A percentile compares a stretch with the other conserved stretches of the same genome.
phyloP scores from a whole-genome alignment of 208 protist genomes.

The Porcisia deanei region DNA sequence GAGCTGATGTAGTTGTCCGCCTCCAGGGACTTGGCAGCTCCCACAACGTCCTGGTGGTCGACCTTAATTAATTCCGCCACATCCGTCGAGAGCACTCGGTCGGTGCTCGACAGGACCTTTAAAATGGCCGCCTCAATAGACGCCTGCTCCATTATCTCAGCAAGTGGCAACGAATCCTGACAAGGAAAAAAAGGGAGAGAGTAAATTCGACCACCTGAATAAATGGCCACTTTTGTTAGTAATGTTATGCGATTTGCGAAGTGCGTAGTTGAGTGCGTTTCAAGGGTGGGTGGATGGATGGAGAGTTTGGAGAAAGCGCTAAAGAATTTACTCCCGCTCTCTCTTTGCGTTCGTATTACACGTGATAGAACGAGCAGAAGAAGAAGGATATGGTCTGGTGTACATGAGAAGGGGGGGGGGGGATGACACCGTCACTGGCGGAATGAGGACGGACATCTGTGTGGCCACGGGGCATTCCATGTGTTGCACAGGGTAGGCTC shows the following conservation, averaged over 20 bases:
- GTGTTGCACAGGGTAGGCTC: no score
- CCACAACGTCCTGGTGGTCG: constrained; percentile 91
- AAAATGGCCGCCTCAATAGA: constrained; percentile 46
- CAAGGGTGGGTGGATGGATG: not conserved
- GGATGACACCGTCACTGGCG: not conserved
- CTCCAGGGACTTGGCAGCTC: constrained; percentile 91
- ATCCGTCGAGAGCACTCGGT: constrained; percentile 51
- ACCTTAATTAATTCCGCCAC: constrained; percentile 55
- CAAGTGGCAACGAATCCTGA: not conserved
- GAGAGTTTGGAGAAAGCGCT: not conserved
- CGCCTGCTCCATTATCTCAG: constrained; percentile 29
- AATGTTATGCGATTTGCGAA: not conserved
- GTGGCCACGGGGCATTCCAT: not conserved
- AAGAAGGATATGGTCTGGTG: not conserved
- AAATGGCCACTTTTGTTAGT: not conserved
- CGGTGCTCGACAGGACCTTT: constrained; percentile 37
- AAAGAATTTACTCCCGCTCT: not conserved
- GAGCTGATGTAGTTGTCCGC: constrained; percentile 78
- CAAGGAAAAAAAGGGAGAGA: not conserved
- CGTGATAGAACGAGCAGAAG: not conserved
- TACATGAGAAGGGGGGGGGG: not conserved
- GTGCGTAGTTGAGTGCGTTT: not conserved
- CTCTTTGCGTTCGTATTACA: not conserved
- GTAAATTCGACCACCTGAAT: not conserved
- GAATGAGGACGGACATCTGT: not conserved